Conservation (phyloP, 139 green algal genomes). For the Marvania coccoides region DNA sequence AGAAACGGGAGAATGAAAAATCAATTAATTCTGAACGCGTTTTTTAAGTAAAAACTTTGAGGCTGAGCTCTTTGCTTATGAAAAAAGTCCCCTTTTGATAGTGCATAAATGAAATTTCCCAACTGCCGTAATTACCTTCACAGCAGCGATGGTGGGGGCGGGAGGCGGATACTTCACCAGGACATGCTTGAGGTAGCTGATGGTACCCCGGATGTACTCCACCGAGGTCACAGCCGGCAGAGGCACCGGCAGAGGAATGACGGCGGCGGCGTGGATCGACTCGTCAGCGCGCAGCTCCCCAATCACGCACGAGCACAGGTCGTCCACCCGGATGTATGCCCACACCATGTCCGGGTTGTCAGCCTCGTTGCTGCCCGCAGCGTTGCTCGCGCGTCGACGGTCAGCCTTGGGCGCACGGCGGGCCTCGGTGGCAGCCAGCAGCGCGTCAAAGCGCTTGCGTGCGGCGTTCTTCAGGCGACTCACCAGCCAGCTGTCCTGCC, state of each 20-base stretch:
- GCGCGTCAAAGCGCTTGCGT: slow-evolving; percentile 27
- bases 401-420: not conserved
- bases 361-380: not conserved
- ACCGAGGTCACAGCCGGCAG: slow-evolving; percentile 36
- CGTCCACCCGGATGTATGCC: slow-evolving; percentile 27
- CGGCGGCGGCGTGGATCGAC: slow-evolving; percentile 25
- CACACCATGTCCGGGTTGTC: not conserved
- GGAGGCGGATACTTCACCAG: slow-evolving; percentile 33
- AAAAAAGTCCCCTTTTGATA: slow-evolving; percentile 8
- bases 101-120: slow-evolving; percentile 41
- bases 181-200: slow-evolving; percentile 23
- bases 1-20: not conserved
- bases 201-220: slow-evolving; percentile 38
- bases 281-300: slow-evolving; percentile 40
- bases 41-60: not conserved
- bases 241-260: slow-evolving; percentile 28
- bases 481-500: slow-evolving; percentile 29
- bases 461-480: slow-evolving; percentile 33
- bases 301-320: slow-evolving; percentile 35
- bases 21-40: not conserved
- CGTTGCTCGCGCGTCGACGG: not conserved
- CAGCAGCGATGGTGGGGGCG: slow-evolving; percentile 29
- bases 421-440: slow-evolving; percentile 24
- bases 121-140: slow-evolving; percentile 41
- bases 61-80: not conserved